Evolutionary conservation across 768 basidiomycete genomes (phyloP), one percentile per base, ranked within the genome.

Genomic region (Lactarius deliciosus): DNA sequence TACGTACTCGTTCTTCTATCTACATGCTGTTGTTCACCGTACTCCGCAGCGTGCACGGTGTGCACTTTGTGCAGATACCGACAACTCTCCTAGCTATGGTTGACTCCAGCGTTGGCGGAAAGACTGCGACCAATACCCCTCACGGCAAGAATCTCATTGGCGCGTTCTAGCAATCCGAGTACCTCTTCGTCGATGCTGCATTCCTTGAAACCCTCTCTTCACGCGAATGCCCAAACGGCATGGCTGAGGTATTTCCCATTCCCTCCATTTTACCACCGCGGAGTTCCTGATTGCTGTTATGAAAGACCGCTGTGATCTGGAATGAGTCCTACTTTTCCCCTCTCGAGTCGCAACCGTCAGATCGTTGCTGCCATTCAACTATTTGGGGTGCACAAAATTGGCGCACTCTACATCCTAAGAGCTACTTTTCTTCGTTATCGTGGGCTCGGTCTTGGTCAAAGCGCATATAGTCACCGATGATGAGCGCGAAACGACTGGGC

Each of bases 61-160:
- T 98, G 25, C 91, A 90, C 64, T 92, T 96, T 77, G 89, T 93
- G 25, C 97, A 99, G 79, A 92, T 99, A 63, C 97, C 97, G 0
- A 98, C 97, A 0, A 97, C 96, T 0, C 82, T 99, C 2, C 84
- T 99, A 65, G 94, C 96, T 8, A 99, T 99, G 97, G 97, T 99
- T 28, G 97, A 99, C 77, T 98, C 96, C 0, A 89, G 93, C 67
- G 89, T 99, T 54, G 97, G 97, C 6, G 96, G 97, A 41, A 99
- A 98, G 82, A 99, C 97, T 0, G 96, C 97, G n/a, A 95, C 98
- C 68, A 97, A 99, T 75, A 98, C 96, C 0, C 94, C 94, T 2
- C 92, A 94, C 69, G 97, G 97, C 63, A 99, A 99, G 81, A 99
- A 99, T 77, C 85, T 98, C 70, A 94, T 99, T 70, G 97, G 97